A percentile compares a stretch with the other conserved stretches of the same genome.
Evolutionary conservation across 2,329 filamentous ascomycete species (phyloP).

Genomic region (Exophiala sideris): DNA sequence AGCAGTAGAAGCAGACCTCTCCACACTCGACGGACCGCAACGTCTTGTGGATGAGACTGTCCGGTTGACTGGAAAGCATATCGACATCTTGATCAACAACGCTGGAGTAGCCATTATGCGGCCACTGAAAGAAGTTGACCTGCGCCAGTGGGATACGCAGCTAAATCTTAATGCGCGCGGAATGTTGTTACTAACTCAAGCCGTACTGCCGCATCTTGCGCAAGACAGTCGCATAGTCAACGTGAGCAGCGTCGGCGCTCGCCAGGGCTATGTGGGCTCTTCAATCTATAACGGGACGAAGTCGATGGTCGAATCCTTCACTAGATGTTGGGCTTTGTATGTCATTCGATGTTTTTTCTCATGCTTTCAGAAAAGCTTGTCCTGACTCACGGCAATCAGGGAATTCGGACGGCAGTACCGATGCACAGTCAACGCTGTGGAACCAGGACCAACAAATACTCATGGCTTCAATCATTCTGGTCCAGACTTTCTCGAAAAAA

Average conservation of each 20-base stretch:
- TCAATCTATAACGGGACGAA: slow-evolving; percentile 52
- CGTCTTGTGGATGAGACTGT: slow-evolving; percentile 3
- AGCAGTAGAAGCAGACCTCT: slow-evolving; percentile 2
- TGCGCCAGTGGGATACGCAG: slow-evolving; percentile 43
- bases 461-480: slow-evolving; percentile 36
- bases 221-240: slow-evolving; percentile 39
- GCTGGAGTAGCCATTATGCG: slow-evolving; percentile 7
- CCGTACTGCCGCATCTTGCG: slow-evolving; percentile 33
- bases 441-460: slow-evolving; percentile 27
- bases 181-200: slow-evolving; percentile 42
- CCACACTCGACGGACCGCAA: slow-evolving; percentile 1
- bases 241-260: slow-evolving; percentile 26
- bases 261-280: slow-evolving; percentile 12
- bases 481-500: slow-evolving; percentile 41
- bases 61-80: neutral
- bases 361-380: neutral
- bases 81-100: slow-evolving; percentile 19
- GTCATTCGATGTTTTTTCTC: neutral
- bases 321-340: slow-evolving; percentile 38
- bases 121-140: slow-evolving; percentile 34
- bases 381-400: neutral
- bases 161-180: slow-evolving; percentile 48
- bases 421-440: slow-evolving; percentile 32
- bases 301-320: slow-evolving; percentile 50
- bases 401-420: slow-evolving; percentile 31